A percentile compares a stretch with the other conserved stretches of the same genome.
phyloP scores from a whole-genome alignment of 2,329 filamentous ascomycete species.

The Fusarium albidum region DNA sequence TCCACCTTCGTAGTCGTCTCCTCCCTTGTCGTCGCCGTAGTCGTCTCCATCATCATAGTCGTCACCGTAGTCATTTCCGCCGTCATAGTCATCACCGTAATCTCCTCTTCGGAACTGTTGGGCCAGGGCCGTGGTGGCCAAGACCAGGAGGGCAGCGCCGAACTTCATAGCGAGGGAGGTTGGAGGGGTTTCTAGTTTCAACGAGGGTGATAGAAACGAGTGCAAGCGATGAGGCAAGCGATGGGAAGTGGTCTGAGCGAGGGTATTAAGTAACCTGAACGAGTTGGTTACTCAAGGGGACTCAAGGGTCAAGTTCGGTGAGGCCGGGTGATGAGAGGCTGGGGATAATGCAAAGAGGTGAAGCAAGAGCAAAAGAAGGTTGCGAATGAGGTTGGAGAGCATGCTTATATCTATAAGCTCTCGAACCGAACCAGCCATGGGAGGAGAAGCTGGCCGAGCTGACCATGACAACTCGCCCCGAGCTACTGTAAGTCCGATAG shows the following conservation, averaged over 20 bases:
- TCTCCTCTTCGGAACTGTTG: conserved; percentile 31
- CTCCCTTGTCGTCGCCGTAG: conserved; percentile 7
- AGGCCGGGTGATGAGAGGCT: conserved; percentile 25
- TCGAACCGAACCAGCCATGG: conserved; percentile 5
- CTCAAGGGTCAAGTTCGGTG: conserved; percentile 14
- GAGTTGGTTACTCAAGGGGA: conserved; percentile 39
- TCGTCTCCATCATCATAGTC: conserved; percentile 6
- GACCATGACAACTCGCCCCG: conserved; percentile 32
- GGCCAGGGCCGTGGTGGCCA: conserved; percentile 39
- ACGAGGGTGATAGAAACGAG: conserved; percentile 30
- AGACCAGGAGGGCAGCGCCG: conserved; percentile 33
- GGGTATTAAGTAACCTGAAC: conserved; percentile 43
- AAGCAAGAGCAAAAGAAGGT: conserved; percentile 18
- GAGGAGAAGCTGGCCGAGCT: conserved; percentile 18
- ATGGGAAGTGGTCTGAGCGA: conserved; percentile 34
- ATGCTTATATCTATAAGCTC: conserved; percentile 37
- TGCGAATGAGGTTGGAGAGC: conserved; percentile 15
- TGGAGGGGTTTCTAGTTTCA: conserved; percentile 14
- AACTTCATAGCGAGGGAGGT: conserved; percentile 38
- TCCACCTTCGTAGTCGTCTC: conserved; percentile 4
- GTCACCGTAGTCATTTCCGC: conserved; percentile 15
- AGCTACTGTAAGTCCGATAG: conserved; percentile 24
- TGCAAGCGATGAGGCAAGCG: conserved; percentile 33
- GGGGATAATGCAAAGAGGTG: conserved; percentile 23
- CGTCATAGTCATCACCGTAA: not conserved